A percentile compares a stretch with the other conserved stretches of the same genome.
phyloP scores from a whole-genome alignment of 352 stramenopile genomes.

The Globisporangium nunn region DNA sequence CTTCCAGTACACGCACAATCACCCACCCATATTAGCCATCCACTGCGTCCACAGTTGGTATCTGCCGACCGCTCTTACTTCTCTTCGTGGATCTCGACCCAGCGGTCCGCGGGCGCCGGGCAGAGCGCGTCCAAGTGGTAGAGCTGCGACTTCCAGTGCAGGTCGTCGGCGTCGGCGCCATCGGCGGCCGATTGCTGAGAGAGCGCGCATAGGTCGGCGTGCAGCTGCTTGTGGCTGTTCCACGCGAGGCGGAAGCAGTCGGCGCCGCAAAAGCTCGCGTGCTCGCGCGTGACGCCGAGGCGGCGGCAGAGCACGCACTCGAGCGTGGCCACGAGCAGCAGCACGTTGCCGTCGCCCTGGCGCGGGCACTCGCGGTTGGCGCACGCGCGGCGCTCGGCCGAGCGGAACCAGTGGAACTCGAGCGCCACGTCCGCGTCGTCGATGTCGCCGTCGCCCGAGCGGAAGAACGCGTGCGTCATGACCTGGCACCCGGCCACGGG shows the following conservation, averaged over 20 bases:
- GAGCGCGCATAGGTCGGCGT: constrained; percentile 26
- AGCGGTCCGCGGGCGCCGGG: constrained; percentile 40
- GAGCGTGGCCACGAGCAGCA: constrained; percentile 63
- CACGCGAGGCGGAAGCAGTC: constrained; percentile 65
- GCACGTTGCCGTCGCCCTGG: constrained; percentile 52
- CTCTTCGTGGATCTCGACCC: constrained; percentile 55
- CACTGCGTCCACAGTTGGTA: no score
- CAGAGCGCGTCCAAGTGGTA: constrained; percentile 54
- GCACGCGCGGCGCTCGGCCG: constrained; percentile 43
- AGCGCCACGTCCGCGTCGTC: constrained; percentile 66
- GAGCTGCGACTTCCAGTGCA: constrained; percentile 57
- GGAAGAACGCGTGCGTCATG: constrained; percentile 76
- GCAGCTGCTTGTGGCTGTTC: constrained; percentile 61
- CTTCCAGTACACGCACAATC: constrained; percentile 19
- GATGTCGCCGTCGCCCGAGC: constrained; percentile 57
- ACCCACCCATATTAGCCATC: background rate
- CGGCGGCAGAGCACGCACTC: constrained; percentile 67
- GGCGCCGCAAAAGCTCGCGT: constrained; percentile 61
- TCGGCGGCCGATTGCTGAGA: constrained; percentile 10
- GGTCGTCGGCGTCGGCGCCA: constrained; percentile 1
- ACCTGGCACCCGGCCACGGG: constrained; percentile 61
- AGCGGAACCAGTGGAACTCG: constrained; percentile 65
- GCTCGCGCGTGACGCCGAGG: constrained; percentile 51
- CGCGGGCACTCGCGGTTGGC: constrained; percentile 54
- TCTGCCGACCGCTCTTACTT: constrained; percentile 23